A percentile compares a stretch with the other conserved stretches of the same genome.
Conservation (phyloP, 2,329 filamentous ascomycete genomes). For the Lachnellula hyalina region DNA sequence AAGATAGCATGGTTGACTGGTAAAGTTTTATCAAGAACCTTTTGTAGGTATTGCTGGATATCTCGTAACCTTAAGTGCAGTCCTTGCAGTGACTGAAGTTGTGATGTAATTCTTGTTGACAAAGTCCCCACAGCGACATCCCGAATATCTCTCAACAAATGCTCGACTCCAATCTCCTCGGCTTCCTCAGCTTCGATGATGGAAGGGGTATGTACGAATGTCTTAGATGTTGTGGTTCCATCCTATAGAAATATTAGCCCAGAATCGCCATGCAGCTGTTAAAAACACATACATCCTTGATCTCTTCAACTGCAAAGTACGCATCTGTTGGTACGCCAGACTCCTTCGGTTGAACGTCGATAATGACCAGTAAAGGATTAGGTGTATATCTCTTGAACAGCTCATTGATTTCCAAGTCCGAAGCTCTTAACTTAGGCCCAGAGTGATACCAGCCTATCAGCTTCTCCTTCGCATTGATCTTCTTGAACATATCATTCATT, state of each 20-base stretch:
- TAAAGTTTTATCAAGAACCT: constrained; percentile 86
- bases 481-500: constrained; percentile 99
- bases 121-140: constrained; percentile 96
- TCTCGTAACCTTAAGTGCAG: constrained; percentile 91
- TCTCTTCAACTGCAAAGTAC: constrained; percentile 98
- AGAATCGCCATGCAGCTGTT: not conserved
- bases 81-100: constrained; percentile 94
- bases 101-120: constrained; percentile 93
- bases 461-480: constrained; percentile 98
- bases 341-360: constrained; percentile 97
- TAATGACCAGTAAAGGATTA: constrained; percentile 92
- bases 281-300: constrained; percentile 77
- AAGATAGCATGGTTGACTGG: constrained; percentile 97
- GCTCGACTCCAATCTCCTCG: constrained; percentile 97
- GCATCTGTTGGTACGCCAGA: constrained; percentile 96
- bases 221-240: constrained; percentile 92
- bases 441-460: constrained; percentile 99
- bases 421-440: constrained; percentile 91
- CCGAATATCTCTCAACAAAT: constrained; percentile 93
- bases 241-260: constrained; percentile 53
- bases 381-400: constrained; percentile 99
- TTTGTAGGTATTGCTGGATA: constrained; percentile 92
- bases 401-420: constrained; percentile 98
- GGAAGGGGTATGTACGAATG: constrained; percentile 96
- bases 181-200: constrained; percentile 99